Conservation (phyloP, 305 asterid genomes). For the Ilex paraguariensis region DNA sequence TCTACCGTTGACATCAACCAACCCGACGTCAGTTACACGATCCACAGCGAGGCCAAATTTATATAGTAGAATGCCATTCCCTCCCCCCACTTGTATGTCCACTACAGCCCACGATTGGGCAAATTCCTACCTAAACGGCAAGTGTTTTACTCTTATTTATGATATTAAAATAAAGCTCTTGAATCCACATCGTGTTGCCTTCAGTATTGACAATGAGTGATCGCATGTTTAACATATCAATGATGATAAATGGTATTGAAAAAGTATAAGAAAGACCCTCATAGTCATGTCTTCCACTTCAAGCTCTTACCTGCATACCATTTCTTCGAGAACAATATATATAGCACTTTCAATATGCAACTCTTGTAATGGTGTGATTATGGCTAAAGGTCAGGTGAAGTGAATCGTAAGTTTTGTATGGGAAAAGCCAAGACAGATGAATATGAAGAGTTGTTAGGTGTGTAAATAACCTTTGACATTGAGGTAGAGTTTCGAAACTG, state of each 20-base stretch:
- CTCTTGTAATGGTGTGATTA: neutral
- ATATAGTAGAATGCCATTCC: neutral
- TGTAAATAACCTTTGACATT: neutral
- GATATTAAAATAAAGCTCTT: neutral
- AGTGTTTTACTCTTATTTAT: too few species aligned
- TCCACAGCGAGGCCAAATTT: too few species aligned
- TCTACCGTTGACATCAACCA: too few species aligned
- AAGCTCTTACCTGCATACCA: too few species aligned
- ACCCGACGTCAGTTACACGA: too few species aligned
- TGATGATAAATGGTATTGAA: neutral
- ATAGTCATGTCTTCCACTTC: neutral
- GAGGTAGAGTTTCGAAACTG: neutral
- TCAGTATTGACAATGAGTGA: neutral
- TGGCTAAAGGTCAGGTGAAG: neutral
- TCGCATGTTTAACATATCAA: neutral
- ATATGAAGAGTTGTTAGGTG: neutral
- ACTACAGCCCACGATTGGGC: neutral
- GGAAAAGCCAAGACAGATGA: neutral
- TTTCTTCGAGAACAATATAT: neutral
- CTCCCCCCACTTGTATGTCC: neutral
- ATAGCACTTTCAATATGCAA: neutral
- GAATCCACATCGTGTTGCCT: neutral
- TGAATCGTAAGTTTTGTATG: neutral
- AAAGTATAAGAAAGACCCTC: neutral
- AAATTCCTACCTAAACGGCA: neutral